phyloP scores from a whole-genome alignment of 768 basidiomycete species.

The Auricularia auricula-judae region DNA sequence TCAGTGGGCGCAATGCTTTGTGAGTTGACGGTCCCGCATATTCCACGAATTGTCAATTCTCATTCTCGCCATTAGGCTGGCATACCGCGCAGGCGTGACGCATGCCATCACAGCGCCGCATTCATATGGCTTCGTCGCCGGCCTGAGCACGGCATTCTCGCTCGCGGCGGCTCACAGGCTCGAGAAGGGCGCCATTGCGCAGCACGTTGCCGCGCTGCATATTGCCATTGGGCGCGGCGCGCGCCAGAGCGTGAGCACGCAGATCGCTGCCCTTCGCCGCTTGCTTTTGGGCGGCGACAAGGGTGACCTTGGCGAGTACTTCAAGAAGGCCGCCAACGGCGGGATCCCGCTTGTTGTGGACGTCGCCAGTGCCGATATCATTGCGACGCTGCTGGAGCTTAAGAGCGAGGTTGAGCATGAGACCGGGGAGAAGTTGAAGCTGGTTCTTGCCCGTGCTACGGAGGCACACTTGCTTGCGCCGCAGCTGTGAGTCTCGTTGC shows the following conservation, averaged over 20 bases:
- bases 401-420: slow-evolving; percentile 49
- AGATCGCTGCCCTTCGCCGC: slow-evolving; percentile 48
- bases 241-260: slow-evolving; percentile 48
- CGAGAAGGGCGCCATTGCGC: slow-evolving; percentile 44
- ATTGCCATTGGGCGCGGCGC: slow-evolving; percentile 39
- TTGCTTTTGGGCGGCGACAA: slow-evolving; percentile 33
- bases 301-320: slow-evolving; percentile 29
- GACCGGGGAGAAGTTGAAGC: slow-evolving; percentile 28
- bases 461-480: slow-evolving; percentile 67
- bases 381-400: slow-evolving; percentile 51
- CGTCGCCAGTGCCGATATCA: slow-evolving; percentile 57
- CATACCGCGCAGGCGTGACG: slow-evolving; percentile 56
- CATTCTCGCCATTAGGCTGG: slow-evolving; percentile 31
- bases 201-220: slow-evolving; percentile 52
- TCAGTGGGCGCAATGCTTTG: slow-evolving; percentile 48
- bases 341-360: slow-evolving; percentile 48
- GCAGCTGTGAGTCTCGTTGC: slow-evolving; percentile 37
- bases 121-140: slow-evolving; percentile 39
- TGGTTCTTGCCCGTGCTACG: slow-evolving; percentile 45
- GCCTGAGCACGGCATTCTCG: slow-evolving; percentile 48
- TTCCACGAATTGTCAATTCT: neutral
- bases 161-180: slow-evolving; percentile 46
- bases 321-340: slow-evolving; percentile 40
- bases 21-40: slow-evolving; percentile 23
- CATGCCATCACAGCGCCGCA: slow-evolving; percentile 47